Conservation (phyloP, 495 filamentous ascomycete species). For the Podospora sp. region DNA sequence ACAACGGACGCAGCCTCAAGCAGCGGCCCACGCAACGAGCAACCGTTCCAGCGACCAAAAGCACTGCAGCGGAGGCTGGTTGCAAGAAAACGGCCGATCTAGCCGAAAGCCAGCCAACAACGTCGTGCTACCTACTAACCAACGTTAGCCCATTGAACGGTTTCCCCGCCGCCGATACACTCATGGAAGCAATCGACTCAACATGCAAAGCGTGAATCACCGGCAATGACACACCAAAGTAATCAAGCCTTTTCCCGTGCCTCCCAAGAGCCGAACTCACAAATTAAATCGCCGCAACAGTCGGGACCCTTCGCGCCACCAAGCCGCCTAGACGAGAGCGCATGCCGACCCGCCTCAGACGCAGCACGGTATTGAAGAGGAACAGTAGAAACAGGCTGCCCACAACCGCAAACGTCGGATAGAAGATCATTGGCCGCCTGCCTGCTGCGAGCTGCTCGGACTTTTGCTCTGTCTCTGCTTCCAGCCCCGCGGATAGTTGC, state of each 20-base stretch:
- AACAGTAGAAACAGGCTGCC: conserved; percentile 13
- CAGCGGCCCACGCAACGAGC: not conserved
- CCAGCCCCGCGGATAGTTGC: conserved; percentile 16
- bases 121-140: not conserved
- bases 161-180: not conserved
- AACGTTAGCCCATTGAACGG: not conserved
- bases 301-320: not conserved
- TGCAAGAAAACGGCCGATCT: not conserved
- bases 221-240: not conserved
- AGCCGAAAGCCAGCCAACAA: not conserved
- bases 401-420: conserved; percentile 14
- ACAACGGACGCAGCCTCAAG: not conserved
- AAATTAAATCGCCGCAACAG: not conserved
- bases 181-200: not conserved
- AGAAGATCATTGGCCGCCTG: conserved; percentile 13
- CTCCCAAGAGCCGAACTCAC: not conserved
- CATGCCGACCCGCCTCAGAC: conserved; percentile 1
- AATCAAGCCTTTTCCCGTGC: not conserved
- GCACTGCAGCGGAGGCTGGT: not conserved
- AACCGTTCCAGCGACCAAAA: not conserved
- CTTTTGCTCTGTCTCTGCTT: not conserved
- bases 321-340: not conserved
- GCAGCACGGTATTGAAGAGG: conserved; percentile 6
- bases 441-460: not conserved
- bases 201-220: not conserved